A percentile compares a stretch with the other conserved stretches of the same genome.
These are phyloP conservation scores for Calocera viscosa DNA, from an alignment of 768 basidiomycete species.

Conservation along the genomic window DNA sequence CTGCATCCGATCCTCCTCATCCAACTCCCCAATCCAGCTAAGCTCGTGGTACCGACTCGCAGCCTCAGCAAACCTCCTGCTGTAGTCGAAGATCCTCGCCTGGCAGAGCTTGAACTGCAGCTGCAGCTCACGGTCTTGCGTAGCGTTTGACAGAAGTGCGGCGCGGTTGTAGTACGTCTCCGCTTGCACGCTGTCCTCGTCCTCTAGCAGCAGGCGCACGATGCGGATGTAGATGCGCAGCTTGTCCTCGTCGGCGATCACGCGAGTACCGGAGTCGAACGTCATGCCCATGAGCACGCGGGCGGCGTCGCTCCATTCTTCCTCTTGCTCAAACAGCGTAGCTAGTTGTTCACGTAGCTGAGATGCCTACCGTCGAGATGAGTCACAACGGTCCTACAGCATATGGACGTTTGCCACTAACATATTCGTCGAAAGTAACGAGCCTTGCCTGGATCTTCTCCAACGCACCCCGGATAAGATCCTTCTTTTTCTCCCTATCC, in stretches of 20 bases:
- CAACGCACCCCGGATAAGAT: conserved; percentile 64
- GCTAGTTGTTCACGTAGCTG: conserved; percentile 79
- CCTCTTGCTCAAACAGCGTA: conserved; percentile 73
- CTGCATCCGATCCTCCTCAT: conserved; percentile 80
- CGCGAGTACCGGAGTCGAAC: conserved; percentile 81
- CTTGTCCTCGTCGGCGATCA: conserved; percentile 70
- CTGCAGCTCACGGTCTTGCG: conserved; percentile 63
- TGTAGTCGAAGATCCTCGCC: conserved; percentile 87
- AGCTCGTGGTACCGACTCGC: conserved; percentile 89
- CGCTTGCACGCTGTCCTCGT: conserved; percentile 94
- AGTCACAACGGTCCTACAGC: neutral
- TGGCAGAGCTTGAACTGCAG: conserved; percentile 85
- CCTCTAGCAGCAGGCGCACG: conserved; percentile 84
- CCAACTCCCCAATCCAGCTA: conserved; percentile 79
- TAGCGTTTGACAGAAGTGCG: conserved; percentile 71
- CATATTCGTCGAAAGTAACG: conserved; percentile 93
- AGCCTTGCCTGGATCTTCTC: conserved; percentile 59
- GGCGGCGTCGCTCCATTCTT: conserved; percentile 90
- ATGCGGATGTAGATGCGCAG: conserved; percentile 86
- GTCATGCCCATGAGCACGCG: conserved; percentile 85
- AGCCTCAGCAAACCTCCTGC: conserved; percentile 86
- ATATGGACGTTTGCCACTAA: conserved; percentile 27
- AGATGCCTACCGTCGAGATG: conserved; percentile 49
- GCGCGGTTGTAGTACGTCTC: conserved; percentile 97
- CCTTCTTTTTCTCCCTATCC: conserved; percentile 45